Conservation (phyloP, 345 rosid species). For the Eucalyptus curtisii region DNA sequence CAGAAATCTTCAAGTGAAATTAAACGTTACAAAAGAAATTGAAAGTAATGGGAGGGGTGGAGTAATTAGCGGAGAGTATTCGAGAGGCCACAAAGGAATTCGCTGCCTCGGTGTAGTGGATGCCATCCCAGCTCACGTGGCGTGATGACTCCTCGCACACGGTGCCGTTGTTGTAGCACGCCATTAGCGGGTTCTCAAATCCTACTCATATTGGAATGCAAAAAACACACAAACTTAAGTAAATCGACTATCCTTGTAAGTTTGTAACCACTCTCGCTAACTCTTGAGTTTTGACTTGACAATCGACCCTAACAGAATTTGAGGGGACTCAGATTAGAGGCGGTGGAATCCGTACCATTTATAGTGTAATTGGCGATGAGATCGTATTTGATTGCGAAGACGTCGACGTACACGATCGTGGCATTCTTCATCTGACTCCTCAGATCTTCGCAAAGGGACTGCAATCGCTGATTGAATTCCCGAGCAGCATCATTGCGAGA, state of each 20-base stretch:
- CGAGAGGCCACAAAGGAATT: slow-evolving; percentile 28
- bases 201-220: slow-evolving; percentile 6
- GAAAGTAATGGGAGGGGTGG: slow-evolving; percentile 28
- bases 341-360: slow-evolving; percentile 12
- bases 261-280: background rate
- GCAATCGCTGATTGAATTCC: slow-evolving; percentile 27
- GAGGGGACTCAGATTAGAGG: background rate
- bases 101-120: slow-evolving; percentile 58
- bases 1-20: background rate
- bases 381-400: slow-evolving; percentile 37
- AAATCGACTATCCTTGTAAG: background rate
- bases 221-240: too few relatives aligned
- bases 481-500: slow-evolving; percentile 42
- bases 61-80: slow-evolving; percentile 21
- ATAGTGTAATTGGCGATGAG: slow-evolving; percentile 21
- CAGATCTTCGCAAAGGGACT: slow-evolving; percentile 18
- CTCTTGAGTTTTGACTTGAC: background rate
- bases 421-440: slow-evolving; percentile 20
- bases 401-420: slow-evolving; percentile 39
- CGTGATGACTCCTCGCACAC: slow-evolving; percentile 19
- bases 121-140: slow-evolving; percentile 53
- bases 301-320: background rate
- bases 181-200: slow-evolving; percentile 39
- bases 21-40: slow-evolving; percentile 23
- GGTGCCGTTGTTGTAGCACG: slow-evolving; percentile 44